phyloP scores from a whole-genome alignment of 2,329 filamentous ascomycete species.

The Cercospora brassicicola region DNA sequence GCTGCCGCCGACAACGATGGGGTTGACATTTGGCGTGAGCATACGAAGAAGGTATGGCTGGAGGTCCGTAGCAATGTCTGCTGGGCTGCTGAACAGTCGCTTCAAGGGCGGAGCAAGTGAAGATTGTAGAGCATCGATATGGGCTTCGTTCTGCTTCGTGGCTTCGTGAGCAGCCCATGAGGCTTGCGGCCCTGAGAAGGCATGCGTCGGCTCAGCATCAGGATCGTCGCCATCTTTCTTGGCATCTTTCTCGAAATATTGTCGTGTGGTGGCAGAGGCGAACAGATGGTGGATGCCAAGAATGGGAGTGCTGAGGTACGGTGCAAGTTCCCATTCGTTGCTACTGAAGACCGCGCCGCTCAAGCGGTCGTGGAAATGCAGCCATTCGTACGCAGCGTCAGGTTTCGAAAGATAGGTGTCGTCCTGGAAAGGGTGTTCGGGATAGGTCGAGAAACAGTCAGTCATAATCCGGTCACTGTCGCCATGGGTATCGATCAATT shows the following conservation, averaged over 20 bases:
- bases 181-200: constrained; percentile 79
- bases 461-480: constrained; percentile 76
- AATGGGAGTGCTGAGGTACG: constrained; percentile 82
- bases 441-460: constrained; percentile 84
- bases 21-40: constrained; percentile 85
- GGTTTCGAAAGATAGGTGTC: constrained; percentile 90
- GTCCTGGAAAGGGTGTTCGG: constrained; percentile 85
- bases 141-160: constrained; percentile 72
- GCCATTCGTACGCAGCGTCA: constrained; percentile 84
- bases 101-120: constrained; percentile 70
- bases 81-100: constrained; percentile 74
- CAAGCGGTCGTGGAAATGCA: constrained; percentile 86
- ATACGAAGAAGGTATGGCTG: constrained; percentile 82
- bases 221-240: constrained; percentile 43
- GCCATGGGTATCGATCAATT: constrained; percentile 77
- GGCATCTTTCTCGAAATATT: constrained; percentile 44
- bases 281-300: constrained; percentile 92
- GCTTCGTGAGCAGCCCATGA: constrained; percentile 80
- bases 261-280: constrained; percentile 64
- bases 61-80: constrained; percentile 76
- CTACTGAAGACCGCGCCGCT: constrained; percentile 75
- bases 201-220: constrained; percentile 46
- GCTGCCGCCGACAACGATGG: constrained; percentile 70
- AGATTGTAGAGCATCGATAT: constrained; percentile 71
- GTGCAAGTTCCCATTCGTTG: constrained; percentile 88